Evolutionary conservation across 2,329 filamentous ascomycete genomes (phyloP), one percentile per base, ranked within the genome.

Genomic region (Colletotrichum sublineola): DNA sequence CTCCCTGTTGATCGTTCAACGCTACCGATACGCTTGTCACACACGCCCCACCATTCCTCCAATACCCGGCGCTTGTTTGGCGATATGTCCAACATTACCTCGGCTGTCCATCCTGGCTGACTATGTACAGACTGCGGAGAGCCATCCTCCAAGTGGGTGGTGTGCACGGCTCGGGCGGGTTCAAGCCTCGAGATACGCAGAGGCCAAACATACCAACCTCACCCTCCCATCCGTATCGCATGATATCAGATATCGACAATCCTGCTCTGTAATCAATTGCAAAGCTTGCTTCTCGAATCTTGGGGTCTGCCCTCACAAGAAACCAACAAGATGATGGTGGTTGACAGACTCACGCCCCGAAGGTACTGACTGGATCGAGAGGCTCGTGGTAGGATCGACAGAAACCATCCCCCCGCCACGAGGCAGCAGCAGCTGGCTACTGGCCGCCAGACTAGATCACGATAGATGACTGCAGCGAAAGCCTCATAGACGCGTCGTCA

Each of bases 1-100:
- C 70, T 72, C 52, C 70, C 60, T 64, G 60, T 60, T 68, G 74
- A 77, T 78, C 76, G 66, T 33, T 66, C 53, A 36, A 50, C 52
- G 65, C 68, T 71, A 60, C 69, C 68, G 42, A 68, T 63, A 52
- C 29, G 52, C 68, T 63, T 76, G 62, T 77, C 73, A 74, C 75
- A 76, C 70, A 68, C 67, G 65, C 73, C 56, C 73, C 61, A 57
- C 60, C 63, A 38, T 65, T 57, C 69, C 52, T 63, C 67, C 42
- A 69, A 67, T 74, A 67, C 70, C 62, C 58, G 71, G 73, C 70
- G 73, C 71, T 74, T 73, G 63, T 68, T 65, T 73, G 53, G 66
- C 65, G 70, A 68, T 52, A 40, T 66, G 40, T 63, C 60, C 60
- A 50, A 44, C n/a, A 24, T 53, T 12, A n/a, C 36, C 56, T 64